Evolutionary conservation across 495 filamentous ascomycete genomes (phyloP).

Genomic region (Cenococcum geophilum): DNA sequence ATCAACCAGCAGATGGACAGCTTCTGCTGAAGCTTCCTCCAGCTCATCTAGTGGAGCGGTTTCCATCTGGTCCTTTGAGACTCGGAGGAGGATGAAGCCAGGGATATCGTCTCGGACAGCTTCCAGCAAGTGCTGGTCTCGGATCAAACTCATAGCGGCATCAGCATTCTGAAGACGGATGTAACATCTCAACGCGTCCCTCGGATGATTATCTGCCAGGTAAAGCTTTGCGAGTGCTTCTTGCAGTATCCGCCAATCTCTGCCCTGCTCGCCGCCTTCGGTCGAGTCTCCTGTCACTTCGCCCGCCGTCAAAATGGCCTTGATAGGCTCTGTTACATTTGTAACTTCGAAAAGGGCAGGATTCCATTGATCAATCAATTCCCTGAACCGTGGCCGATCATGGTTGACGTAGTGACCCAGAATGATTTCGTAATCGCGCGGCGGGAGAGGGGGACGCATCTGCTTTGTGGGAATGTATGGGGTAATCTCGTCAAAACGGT

Average conservation of each 20-base stretch:
- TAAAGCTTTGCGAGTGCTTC: conserved; percentile 78
- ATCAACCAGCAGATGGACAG: conserved; percentile 78
- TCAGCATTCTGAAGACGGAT: conserved; percentile 89
- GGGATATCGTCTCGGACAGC: conserved; percentile 83
- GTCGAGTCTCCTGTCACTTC: conserved; percentile 63
- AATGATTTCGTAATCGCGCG: conserved; percentile 78
- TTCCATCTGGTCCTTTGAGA: conserved; percentile 64
- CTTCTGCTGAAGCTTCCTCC: conserved; percentile 69
- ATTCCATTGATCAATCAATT: conserved; percentile 80
- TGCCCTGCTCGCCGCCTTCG: conserved; percentile 56
- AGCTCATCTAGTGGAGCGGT: conserved; percentile 63
- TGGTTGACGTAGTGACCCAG: conserved; percentile 75
- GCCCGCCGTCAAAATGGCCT: conserved; percentile 63
- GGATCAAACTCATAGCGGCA: conserved; percentile 75
- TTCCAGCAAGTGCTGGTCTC: conserved; percentile 76
- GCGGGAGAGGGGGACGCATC: conserved; percentile 70
- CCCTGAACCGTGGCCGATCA: conserved; percentile 61
- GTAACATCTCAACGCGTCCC: conserved; percentile 80
- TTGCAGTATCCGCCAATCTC: conserved; percentile 80
- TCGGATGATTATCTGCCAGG: conserved; percentile 67
- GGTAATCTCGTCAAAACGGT: conserved; percentile 83
- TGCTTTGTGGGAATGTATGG: conserved; percentile 69
- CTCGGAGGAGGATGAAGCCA: conserved; percentile 77
- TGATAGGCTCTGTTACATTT: conserved; percentile 61
- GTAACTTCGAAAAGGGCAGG: conserved; percentile 73